Evolutionary conservation across 805 yeast species (phyloP), one percentile per base, ranked within the genome.

Genomic region (Starmerella geochares): DNA sequence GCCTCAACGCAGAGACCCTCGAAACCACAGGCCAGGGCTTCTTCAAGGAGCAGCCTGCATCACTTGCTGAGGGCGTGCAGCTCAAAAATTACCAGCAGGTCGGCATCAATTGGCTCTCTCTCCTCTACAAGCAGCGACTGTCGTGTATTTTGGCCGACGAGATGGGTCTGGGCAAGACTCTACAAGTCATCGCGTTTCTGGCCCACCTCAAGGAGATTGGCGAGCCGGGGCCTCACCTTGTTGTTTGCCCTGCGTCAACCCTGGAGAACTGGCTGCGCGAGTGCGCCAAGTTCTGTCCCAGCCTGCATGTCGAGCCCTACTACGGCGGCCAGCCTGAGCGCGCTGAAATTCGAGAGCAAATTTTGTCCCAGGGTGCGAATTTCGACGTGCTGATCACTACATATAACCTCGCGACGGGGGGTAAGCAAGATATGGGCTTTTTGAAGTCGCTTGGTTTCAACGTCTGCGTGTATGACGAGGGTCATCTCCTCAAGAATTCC

Each of bases 61-160:
- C 82, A 35, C 65, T 92, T 54, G 70, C 86, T 1, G 71, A 70
- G 0, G 83, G 77, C 19, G 72, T 86, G 16, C 76, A 76, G 35
- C 71, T 92, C 59, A 92, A 90, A 61, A 80, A 78, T 61, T 92
- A 92, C 65, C 99, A 92, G 69, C 92, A 87, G 59, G 95, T 88
- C n/a, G 99, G 99, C 41, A 69, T 92, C 47, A 92, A 92, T 64
- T 92, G 99, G 99, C 71, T 92, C 48, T 74, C 80, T 54, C 65
- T 90, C 48, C 71, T 92, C 27, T 92, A 90, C 64, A 78, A 77
- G 51, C 79, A 83, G 61, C 74, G 79, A 16, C 71, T 92, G 50
- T 86, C 96, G 6, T 88, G 98, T 68, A 92, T 92, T 50, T 71
- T 92, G 44, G 99, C 98, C 0, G 99, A 92, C 68, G 99, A 92